Evolutionary conservation across 139 green algal genomes (phyloP), one percentile per base, ranked within the genome.

Genomic region (Monoraphidium neglectum): DNA sequence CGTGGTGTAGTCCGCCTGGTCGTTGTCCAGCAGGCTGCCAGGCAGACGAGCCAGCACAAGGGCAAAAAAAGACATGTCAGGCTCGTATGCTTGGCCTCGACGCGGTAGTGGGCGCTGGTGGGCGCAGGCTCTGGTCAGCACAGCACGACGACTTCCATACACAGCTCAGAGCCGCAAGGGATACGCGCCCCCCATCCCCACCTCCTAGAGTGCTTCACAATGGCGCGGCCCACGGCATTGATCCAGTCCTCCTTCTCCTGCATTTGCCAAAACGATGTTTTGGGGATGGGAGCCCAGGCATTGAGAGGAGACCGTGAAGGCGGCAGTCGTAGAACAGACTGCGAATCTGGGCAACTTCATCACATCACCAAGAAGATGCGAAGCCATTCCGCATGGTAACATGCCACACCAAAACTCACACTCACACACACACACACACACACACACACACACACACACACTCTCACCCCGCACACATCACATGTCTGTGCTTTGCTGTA

Each of bases 171-270:
- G 8, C 16, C 5, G n/a, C 10, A 65, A 24, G 13, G 38, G 2
- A 23, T 21, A n/a, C 38, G 54, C 65, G 24, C 3, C 35, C 60
- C 36, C 24, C 15, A 38, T 12, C 33, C 62, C 37, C 23, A 79
- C 73, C 73, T 79, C 38, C 88, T 83, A 0, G 91, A 97, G 76
- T 98, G 91, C 71, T 93, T 90, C 37, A 99, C 97, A 30, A 99
- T 99, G 24, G 96, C 94, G 2, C 91, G 82, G 2, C 97, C 97
- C 32, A 99, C 93, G 18, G 94, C 88, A 78, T 98, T 99, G 72
- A 99, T 99, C 97, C 97, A 99, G 71, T 99, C 95, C 87, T 99
- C 97, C 86, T 98, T 98, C 40, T 98, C 93, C 81, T 92, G 82
- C 23, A n/a, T n/a, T n/a, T n/a, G n/a, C n/a, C n/a, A n/a, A n/a